Conservation (phyloP, 1,139 yeast genomes). For the Petasospora rhodanensis region DNA sequence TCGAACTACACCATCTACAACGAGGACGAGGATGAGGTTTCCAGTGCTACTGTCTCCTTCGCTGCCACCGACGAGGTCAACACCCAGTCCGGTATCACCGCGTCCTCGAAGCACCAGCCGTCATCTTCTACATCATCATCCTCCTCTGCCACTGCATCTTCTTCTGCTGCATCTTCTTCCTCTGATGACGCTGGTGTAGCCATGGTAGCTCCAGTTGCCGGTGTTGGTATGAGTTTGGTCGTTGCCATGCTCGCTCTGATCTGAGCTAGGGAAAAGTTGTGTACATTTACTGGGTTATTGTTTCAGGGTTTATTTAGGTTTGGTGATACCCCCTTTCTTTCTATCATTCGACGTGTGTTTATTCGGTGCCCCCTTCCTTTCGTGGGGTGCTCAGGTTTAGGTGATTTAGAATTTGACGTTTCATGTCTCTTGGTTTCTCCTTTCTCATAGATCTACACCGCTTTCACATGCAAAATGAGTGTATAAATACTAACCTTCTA, state of each 20-base stretch:
- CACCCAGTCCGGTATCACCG: conserved; percentile 29
- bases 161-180: conserved; percentile 19
- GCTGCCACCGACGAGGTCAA: conserved; percentile 36
- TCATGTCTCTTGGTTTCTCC: no score
- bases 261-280: not conserved
- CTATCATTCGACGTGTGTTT: no score
- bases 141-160: conserved; percentile 20
- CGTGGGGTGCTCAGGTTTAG: no score
- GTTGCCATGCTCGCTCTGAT: conserved; percentile 3
- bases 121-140: conserved; percentile 25
- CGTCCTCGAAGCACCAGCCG: conserved; percentile 29
- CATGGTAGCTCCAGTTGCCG: conserved; percentile 2
- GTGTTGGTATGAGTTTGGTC: conserved; percentile 5
- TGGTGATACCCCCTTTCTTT: not conserved
- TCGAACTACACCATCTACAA: conserved; percentile 46
- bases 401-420: no score
- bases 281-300: not conserved
- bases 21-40: conserved; percentile 45
- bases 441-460: no score
- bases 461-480: no score
- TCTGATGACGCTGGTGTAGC: conserved; percentile 14
- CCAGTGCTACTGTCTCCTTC: conserved; percentile 54
- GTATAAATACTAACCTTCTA: no score
- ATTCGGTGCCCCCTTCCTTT: no score
- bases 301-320: not conserved